These are phyloP conservation scores for Alternaria viburni DNA, from an alignment of 2,329 filamentous ascomycete genomes.

Conservation along the genomic window DNA sequence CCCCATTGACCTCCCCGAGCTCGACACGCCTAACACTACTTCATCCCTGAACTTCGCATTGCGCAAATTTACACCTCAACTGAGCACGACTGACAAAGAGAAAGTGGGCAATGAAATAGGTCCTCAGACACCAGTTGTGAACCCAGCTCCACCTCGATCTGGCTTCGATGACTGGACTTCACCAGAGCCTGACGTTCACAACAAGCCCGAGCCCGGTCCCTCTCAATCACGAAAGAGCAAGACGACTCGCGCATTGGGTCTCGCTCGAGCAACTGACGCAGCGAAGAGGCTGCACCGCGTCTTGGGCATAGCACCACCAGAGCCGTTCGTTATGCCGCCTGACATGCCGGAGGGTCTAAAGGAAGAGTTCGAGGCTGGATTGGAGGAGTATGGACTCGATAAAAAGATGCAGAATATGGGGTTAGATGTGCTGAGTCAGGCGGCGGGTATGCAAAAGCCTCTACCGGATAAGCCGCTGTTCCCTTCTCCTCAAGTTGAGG, in stretches of 20 bases:
- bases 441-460: neutral
- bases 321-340: constrained; percentile 21
- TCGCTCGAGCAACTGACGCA: constrained; percentile 7
- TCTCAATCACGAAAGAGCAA: neutral
- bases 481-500: constrained; percentile 12
- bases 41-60: constrained; percentile 2
- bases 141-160: neutral
- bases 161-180: neutral
- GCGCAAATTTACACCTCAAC: constrained; percentile 2
- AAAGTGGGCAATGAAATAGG: neutral
- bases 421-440: neutral
- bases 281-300: constrained; percentile 17
- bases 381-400: constrained; percentile 14
- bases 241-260: neutral
- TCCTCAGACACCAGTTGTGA: neutral
- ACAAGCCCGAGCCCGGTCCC: neutral
- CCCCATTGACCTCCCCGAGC: neutral
- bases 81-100: neutral
- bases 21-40: neutral
- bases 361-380: constrained; percentile 5
- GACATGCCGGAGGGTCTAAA: constrained; percentile 10
- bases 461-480: constrained; percentile 8
- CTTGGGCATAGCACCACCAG: constrained; percentile 12
- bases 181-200: neutral
- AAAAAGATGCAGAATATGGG: neutral